These are phyloP conservation scores for Sarocladiaceae sp. DNA, from an alignment of 2,329 filamentous ascomycete species.

Conservation along the genomic window DNA sequence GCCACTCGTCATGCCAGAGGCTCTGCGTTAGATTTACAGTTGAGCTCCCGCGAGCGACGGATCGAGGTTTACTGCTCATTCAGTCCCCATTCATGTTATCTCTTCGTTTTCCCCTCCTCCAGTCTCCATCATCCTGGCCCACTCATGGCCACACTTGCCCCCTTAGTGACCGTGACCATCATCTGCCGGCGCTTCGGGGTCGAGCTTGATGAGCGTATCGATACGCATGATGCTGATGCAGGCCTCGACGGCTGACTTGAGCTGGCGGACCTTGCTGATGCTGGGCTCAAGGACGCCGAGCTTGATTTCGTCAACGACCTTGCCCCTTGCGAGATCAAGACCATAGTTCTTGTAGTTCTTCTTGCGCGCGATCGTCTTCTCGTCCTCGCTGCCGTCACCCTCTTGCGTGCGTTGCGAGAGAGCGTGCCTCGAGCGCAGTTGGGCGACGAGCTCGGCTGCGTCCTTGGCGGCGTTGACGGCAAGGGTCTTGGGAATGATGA, in stretches of 20 bases:
- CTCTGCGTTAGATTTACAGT: background rate
- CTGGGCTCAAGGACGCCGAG: constrained; percentile 92
- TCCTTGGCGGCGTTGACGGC: constrained; percentile 97
- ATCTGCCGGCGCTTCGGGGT: constrained; percentile 73
- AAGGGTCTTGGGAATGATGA: constrained; percentile 92
- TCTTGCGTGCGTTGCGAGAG: constrained; percentile 88
- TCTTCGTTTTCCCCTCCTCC: constrained; percentile 14
- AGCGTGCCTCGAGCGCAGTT: constrained; percentile 89
- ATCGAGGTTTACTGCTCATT: no score
- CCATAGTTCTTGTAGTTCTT: constrained; percentile 99
- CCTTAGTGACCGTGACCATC: constrained; percentile 78
- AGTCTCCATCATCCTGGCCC: background rate
- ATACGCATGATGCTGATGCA: constrained; percentile 99
- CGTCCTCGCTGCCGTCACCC: constrained; percentile 75
- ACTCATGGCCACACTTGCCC: constrained; percentile 16
- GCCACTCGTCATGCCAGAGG: no score
- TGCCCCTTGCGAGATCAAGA: constrained; percentile 80
- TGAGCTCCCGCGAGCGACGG: background rate
- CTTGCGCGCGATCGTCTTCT: constrained; percentile 84
- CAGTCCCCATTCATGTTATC: no score
- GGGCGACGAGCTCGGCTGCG: constrained; percentile 87
- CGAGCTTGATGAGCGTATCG: constrained; percentile 96
- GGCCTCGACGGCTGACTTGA: constrained; percentile 97
- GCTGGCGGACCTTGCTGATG: constrained; percentile 96
- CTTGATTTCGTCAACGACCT: constrained; percentile 90